A percentile compares a stretch with the other conserved stretches of the same genome.
Evolutionary conservation across 306 rosid genomes (phyloP).

Genomic region (Sphenostylis stenocarpa): DNA sequence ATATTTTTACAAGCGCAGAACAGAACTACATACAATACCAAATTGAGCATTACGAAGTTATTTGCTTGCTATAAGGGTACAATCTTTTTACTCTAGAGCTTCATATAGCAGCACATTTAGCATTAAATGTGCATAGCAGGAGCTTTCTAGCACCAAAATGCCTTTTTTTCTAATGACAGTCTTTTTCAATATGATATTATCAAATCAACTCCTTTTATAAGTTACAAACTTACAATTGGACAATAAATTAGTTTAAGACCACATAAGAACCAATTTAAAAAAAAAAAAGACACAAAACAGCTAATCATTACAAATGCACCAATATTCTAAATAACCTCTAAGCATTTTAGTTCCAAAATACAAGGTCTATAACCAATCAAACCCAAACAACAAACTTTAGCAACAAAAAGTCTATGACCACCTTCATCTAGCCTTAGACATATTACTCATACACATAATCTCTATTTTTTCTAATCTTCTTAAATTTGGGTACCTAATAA

Average conservation of each 20-base stretch:
- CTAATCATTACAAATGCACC: conserved; percentile 9
- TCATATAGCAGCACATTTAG: not conserved
- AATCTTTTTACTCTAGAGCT: not conserved
- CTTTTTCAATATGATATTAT: not conserved
- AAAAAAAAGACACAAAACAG: not conserved
- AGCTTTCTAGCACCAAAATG: not conserved
- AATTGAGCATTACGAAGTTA: not conserved
- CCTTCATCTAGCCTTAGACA: not conserved
- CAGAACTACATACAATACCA: not conserved
- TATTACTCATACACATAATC: not conserved
- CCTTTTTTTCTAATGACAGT: not conserved
- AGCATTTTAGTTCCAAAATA: not conserved
- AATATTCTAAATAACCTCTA: not conserved
- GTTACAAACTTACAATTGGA: not conserved
- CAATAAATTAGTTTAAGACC: not conserved
- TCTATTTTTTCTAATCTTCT: no score
- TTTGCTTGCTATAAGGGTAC: not conserved
- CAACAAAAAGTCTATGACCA: not conserved
- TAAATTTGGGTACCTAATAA: no score
- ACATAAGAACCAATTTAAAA: not conserved
- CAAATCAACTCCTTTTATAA: not conserved
- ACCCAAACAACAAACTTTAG: not conserved
- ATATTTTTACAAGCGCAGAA: no score
- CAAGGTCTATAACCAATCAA: not conserved
- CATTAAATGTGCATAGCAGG: not conserved